A percentile compares a stretch with the other conserved stretches of the same genome.
phyloP scores from a whole-genome alignment of 2,329 filamentous ascomycete genomes.

The Ceratocystiopsis sp. region DNA sequence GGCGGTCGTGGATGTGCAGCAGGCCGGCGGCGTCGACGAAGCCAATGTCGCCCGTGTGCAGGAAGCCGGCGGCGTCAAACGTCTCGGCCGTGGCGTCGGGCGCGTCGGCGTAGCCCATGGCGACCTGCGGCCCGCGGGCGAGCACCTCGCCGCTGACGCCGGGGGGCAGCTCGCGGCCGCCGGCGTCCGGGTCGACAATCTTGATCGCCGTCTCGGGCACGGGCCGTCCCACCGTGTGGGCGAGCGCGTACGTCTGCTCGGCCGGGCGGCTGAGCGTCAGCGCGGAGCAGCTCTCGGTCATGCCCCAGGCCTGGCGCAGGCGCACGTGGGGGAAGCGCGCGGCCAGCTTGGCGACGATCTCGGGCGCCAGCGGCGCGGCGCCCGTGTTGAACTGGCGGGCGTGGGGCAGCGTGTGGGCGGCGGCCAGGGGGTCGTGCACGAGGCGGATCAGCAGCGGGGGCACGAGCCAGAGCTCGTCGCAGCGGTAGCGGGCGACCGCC shows the following conservation, averaged over 20 bases:
- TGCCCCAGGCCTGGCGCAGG: constrained; percentile 50
- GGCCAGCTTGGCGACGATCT: constrained; percentile 38
- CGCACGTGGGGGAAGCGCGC: constrained; percentile 40
- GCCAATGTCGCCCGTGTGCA: constrained; percentile 43
- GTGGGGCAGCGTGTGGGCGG: constrained; percentile 37
- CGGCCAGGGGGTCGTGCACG: constrained; percentile 35
- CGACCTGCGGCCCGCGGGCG: constrained; percentile 28
- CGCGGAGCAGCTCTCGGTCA: constrained; percentile 48
- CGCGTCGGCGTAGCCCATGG: constrained; percentile 30
- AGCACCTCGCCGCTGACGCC: constrained; percentile 31
- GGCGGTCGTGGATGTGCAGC: constrained; percentile 40
- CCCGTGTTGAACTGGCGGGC: constrained; percentile 40
- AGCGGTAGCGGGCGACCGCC: constrained; percentile 32
- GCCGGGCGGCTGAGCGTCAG: constrained; percentile 43
- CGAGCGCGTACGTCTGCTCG: constrained; percentile 39
- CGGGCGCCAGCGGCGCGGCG: constrained; percentile 38
- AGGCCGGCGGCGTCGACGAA: constrained; percentile 36
- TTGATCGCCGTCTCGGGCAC: constrained; percentile 43
- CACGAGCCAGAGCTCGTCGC: constrained; percentile 38
- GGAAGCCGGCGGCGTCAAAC: constrained; percentile 36
- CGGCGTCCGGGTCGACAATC: constrained; percentile 21
- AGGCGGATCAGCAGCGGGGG: constrained; percentile 36
- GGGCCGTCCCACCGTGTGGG: constrained; percentile 35
- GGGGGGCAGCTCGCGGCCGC: constrained; percentile 27
- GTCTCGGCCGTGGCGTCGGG: constrained; percentile 24